These are phyloP conservation scores for Alnus rubra DNA, from an alignment of 306 rosid genomes.

Conservation along the genomic window DNA sequence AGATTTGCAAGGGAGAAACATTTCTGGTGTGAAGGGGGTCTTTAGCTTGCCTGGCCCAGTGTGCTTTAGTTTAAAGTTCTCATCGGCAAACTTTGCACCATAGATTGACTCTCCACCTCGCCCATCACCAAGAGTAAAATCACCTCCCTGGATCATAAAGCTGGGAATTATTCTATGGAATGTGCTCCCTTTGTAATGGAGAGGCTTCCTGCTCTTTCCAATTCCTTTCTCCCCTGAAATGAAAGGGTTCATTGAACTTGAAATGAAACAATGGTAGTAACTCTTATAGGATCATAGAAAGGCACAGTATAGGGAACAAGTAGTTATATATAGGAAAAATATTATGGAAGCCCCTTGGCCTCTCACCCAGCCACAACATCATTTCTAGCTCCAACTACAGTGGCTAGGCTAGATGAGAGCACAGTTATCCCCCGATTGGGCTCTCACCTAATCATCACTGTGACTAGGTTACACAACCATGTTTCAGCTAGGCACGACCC, in stretches of 20 bases:
- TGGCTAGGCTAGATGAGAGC: too few species aligned
- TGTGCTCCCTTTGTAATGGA: constrained; percentile 72
- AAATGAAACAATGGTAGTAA: background rate
- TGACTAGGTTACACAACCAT: too few species aligned
- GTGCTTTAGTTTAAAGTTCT: constrained; percentile 78
- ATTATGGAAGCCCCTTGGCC: too few species aligned
- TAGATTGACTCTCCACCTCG: constrained; percentile 88
- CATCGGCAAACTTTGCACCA: constrained; percentile 73
- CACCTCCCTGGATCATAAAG: constrained; percentile 93
- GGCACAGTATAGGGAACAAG: background rate
- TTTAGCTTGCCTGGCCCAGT: constrained; percentile 65
- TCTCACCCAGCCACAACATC: too few species aligned
- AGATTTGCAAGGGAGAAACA: constrained; percentile 7
- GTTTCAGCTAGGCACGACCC: too few species aligned
- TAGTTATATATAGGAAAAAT: too few species aligned
- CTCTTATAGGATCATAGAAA: background rate
- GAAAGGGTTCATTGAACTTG: constrained; percentile 9
- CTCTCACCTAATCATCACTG: too few species aligned
- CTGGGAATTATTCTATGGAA: constrained; percentile 84
- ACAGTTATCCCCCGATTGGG: too few species aligned
- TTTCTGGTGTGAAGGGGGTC: background rate
- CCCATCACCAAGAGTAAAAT: constrained; percentile 82
- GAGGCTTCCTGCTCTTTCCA: constrained; percentile 62
- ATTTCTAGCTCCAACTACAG: too few species aligned
- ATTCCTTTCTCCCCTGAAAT: constrained; percentile 83